A percentile compares a stretch with the other conserved stretches of the same genome.
Evolutionary conservation across 139 green algal genomes (phyloP).

Genomic region (Mesotaenium endlicherianum): DNA sequence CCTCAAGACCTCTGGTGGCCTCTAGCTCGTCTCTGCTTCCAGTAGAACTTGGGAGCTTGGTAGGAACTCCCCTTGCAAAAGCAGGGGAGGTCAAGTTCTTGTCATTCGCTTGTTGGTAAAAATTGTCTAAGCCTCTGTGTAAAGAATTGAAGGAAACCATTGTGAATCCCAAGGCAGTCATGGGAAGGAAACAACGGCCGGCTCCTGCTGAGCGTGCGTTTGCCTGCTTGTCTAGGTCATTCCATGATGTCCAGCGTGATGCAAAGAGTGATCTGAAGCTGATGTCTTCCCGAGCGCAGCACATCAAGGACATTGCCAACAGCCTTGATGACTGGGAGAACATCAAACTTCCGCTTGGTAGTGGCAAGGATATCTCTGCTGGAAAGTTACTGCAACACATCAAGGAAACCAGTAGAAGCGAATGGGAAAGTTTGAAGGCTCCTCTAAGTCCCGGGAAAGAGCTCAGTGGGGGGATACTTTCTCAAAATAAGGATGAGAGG

Average conservation of each 20-base stretch:
- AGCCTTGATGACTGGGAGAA: conserved; percentile 28
- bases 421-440: no score
- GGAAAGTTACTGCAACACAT: conserved; percentile 11
- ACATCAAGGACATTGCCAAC: conserved; percentile 3
- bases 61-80: no score
- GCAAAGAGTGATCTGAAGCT: conserved; percentile 15
- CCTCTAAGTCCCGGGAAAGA: neutral
- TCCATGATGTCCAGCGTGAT: conserved; percentile 10
- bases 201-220: no score
- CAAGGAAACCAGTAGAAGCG: neutral
- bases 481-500: neutral
- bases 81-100: no score
- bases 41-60: no score
- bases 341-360: neutral
- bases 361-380: neutral
- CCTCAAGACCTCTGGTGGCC: no score
- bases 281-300: neutral
- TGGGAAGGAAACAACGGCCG: no score
- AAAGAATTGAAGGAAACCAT: no score
- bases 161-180: no score
- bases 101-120: no score
- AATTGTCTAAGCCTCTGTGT: no score
- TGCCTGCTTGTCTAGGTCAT: conserved; percentile 11
- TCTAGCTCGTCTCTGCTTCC: no score
- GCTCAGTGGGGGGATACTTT: neutral